A percentile compares a stretch with the other conserved stretches of the same genome.
These are phyloP conservation scores for Russula sp. DNA, from an alignment of 768 basidiomycete species.

Conservation along the genomic window DNA sequence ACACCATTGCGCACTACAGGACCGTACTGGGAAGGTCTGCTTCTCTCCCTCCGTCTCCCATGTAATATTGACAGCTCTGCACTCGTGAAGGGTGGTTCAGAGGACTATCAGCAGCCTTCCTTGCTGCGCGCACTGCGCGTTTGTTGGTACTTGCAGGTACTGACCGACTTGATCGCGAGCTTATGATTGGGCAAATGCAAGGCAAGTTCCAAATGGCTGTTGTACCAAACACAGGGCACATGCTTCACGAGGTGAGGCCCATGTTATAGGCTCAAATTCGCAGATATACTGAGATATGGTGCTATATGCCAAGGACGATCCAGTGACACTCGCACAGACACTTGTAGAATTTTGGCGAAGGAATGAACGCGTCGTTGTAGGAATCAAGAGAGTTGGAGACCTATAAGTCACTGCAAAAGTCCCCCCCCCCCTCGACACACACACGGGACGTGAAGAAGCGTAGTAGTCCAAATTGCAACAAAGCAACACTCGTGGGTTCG, in stretches of 20 bases:
- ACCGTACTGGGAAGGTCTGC: constrained; percentile 84
- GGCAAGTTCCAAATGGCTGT: constrained; percentile 93
- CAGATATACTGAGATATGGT: not conserved
- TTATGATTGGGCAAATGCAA: constrained; percentile 88
- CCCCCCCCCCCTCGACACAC: too few relatives aligned
- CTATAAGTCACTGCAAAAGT: constrained; percentile 27
- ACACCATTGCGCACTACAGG: constrained; percentile 82
- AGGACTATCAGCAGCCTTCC: constrained; percentile 75
- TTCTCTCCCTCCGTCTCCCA: not conserved
- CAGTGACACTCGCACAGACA: constrained; percentile 71
- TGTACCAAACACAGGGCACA: constrained; percentile 84
- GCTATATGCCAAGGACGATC: constrained; percentile 67
- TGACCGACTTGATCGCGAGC: constrained; percentile 85
- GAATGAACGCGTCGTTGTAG: constrained; percentile 68
- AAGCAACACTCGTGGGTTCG: not conserved
- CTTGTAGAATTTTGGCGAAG: constrained; percentile 88
- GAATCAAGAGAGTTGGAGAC: constrained; percentile 60
- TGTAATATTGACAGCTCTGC: not conserved
- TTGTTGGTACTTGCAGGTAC: constrained; percentile 89
- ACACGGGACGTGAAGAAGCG: not conserved
- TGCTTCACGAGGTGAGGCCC: constrained; percentile 80
- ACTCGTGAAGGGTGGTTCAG: constrained; percentile 78
- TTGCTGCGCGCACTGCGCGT: constrained; percentile 73
- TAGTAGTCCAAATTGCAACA: not conserved
- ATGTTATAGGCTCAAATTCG: not conserved